Conservation (phyloP, 176 grass and related monocot genomes). For the Zoysia pacifica region DNA sequence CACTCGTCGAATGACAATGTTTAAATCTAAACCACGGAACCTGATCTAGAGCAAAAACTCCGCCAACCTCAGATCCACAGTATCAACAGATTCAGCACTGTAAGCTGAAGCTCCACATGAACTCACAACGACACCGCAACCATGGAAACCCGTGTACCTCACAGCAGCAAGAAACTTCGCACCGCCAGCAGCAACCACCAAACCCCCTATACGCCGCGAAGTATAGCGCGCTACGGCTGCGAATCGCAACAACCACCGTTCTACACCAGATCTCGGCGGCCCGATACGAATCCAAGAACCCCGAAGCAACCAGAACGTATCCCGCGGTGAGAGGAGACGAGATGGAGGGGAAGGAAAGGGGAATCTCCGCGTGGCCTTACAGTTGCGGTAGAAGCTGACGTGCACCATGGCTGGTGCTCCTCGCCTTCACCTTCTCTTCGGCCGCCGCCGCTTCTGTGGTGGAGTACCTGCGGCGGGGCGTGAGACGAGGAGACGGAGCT, state of each 20-base stretch:
- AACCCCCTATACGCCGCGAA: background rate
- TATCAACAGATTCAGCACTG: background rate
- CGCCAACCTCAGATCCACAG: background rate
- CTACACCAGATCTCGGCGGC: slow-evolving; percentile 8
- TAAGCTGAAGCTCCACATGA: too few relatives aligned
- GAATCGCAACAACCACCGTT: background rate
- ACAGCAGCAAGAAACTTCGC: background rate
- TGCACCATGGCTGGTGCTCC: slow-evolving; percentile 56
- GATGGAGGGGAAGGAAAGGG: background rate
- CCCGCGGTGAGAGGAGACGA: background rate
- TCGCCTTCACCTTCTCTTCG: slow-evolving; percentile 16
- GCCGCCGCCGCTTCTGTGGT: slow-evolving; percentile 39
- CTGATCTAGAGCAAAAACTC: background rate
- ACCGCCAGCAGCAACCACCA: background rate
- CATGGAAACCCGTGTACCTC: too few relatives aligned
- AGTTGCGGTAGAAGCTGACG: slow-evolving; percentile 69
- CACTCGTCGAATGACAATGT: background rate
- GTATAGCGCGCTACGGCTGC: background rate
- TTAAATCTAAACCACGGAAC: background rate
- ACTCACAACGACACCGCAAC: background rate
- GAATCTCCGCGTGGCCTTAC: slow-evolving; percentile 31
- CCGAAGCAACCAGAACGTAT: background rate
- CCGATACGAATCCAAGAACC: background rate
- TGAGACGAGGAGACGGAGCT: background rate
- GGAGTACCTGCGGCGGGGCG: background rate